Percentiles rank a stretch among this genome's conserved stretches.
phyloP scores from a whole-genome alignment of 208 protist species.

The Crithidia thermophila region DNA sequence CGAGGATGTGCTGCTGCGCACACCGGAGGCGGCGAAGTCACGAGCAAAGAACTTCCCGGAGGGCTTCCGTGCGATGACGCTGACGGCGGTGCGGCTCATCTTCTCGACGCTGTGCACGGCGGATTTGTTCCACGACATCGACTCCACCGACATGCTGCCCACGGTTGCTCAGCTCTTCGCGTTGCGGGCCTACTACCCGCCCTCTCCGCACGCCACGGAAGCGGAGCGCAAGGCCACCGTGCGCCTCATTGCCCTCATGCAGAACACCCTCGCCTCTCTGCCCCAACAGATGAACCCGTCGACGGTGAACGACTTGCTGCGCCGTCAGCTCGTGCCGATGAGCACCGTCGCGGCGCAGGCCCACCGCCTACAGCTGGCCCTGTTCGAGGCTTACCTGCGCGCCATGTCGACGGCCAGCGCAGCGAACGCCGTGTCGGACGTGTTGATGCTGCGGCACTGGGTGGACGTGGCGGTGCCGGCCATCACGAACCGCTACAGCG shows the following conservation, averaged over 20 bases:
- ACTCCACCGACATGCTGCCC: conserved; percentile 35
- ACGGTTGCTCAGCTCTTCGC: conserved; percentile 49
- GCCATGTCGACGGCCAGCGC: conserved; percentile 57
- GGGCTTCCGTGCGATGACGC: conserved; percentile 36
- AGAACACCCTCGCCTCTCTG: conserved; percentile 29
- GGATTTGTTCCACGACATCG: conserved; percentile 30
- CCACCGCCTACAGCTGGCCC: conserved; percentile 58
- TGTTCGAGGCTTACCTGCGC: conserved; percentile 73
- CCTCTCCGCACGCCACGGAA: conserved; percentile 15
- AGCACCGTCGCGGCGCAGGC: conserved; percentile 14
- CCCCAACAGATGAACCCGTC: conserved; percentile 42
- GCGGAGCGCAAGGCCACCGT: conserved; percentile 21
- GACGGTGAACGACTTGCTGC: conserved; percentile 32
- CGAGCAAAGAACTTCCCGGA: conserved; percentile 34
- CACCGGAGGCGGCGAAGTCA: conserved; percentile 22
- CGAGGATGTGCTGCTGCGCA: conserved; percentile 28
- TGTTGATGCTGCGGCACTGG: conserved; percentile 69
- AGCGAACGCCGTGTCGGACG: conserved; percentile 58
- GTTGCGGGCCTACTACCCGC: conserved; percentile 44
- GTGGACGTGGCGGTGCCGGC: conserved; percentile 47
- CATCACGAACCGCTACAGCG: conserved; percentile 49
- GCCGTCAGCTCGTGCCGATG: conserved; percentile 28
- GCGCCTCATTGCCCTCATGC: conserved; percentile 26
- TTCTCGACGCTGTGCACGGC: conserved; percentile 42
- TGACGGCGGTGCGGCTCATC: conserved; percentile 29